Evolutionary conservation across 202 grass and related monocot species (phyloP).

Genomic region (Schoenoplectus triqueter): DNA sequence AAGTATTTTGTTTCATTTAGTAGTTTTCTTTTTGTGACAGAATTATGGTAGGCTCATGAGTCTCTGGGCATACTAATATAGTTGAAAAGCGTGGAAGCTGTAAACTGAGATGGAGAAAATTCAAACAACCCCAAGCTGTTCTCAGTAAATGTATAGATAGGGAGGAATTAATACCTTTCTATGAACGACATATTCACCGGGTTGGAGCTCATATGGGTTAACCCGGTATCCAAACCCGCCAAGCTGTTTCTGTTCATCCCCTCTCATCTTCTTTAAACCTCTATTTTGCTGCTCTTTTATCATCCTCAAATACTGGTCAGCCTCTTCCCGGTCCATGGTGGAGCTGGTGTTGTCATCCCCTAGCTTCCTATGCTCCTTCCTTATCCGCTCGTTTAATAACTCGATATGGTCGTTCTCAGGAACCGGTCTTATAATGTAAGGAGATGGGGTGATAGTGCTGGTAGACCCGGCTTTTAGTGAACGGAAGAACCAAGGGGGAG

Average conservation of each 20-base stretch:
- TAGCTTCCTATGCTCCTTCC: conserved; percentile 44
- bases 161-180: conserved; percentile 49
- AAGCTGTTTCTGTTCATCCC: conserved; percentile 39
- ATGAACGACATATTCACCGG: conserved; percentile 89
- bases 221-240: conserved; percentile 78
- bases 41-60: neutral
- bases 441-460: neutral
- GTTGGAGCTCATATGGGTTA: conserved; percentile 69
- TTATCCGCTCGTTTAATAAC: conserved; percentile 61
- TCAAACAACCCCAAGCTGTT: neutral
- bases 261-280: conserved; percentile 66
- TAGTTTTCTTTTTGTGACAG: neutral
- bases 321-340: conserved; percentile 33
- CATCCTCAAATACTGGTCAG: conserved; percentile 59
- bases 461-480: conserved; percentile 25
- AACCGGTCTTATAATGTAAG: conserved; percentile 24
- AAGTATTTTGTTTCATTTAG: conserved; percentile 14
- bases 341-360: conserved; percentile 19
- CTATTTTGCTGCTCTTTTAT: conserved; percentile 85
- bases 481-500: conserved; percentile 38
- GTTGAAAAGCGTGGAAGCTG: neutral
- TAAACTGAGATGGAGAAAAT: neutral
- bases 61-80: neutral
- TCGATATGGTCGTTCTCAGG: conserved; percentile 63
- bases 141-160: neutral